Conservation (phyloP, 2,329 filamentous ascomycete species). For the Aureobasidium melanogenum region DNA sequence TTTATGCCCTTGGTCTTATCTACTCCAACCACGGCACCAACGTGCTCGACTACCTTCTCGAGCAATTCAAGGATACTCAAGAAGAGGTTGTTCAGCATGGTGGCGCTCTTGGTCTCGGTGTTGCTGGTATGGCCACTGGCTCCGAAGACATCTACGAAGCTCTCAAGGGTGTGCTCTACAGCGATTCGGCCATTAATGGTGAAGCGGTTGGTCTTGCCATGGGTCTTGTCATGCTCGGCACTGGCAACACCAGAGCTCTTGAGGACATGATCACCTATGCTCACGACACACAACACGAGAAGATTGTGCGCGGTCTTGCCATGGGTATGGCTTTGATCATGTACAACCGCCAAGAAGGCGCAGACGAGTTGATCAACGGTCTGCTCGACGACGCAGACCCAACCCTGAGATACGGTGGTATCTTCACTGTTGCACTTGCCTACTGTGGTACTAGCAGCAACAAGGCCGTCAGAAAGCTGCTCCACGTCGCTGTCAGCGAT, state of each 20-base stretch:
- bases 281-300: conserved; percentile 96
- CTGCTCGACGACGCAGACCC: conserved; percentile 90
- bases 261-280: conserved; percentile 98
- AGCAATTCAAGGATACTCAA: conserved; percentile 64
- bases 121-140: conserved; percentile 95
- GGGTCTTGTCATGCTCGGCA: conserved; percentile 97
- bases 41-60: conserved; percentile 70
- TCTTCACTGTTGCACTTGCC: conserved; percentile 95
- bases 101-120: conserved; percentile 86
- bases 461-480: conserved; percentile 91
- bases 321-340: conserved; percentile 98
- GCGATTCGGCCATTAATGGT: conserved; percentile 91
- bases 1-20: conserved; percentile 92
- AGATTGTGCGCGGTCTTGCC: conserved; percentile 91
- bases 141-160: conserved; percentile 85
- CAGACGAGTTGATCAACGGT: conserved; percentile 88
- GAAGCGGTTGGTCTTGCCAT: conserved; percentile 93
- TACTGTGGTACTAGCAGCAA: conserved; percentile 98
- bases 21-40: conserved; percentile 95
- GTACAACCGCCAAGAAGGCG: conserved; percentile 91
- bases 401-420: conserved; percentile 89
- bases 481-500: conserved; percentile 94
- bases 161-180: conserved; percentile 79
- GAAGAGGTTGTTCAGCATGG: conserved; percentile 96
- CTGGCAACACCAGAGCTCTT: conserved; percentile 86